These are phyloP conservation scores for Viola odorata DNA, from an alignment of 345 rosid genomes.

Conservation along the genomic window DNA sequence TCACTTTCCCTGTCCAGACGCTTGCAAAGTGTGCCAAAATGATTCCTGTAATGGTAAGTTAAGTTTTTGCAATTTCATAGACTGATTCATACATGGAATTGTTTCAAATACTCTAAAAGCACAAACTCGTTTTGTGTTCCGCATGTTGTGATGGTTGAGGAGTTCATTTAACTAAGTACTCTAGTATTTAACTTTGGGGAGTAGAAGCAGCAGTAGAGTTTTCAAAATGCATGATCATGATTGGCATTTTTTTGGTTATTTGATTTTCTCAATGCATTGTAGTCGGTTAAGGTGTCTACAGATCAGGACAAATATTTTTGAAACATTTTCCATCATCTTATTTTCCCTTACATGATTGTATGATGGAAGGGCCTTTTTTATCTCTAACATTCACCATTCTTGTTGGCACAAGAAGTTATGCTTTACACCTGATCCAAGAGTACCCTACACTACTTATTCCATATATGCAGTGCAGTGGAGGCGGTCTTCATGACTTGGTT, in stretches of 20 bases:
- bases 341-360: not conserved
- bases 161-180: too few relatives aligned
- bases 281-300: not conserved
- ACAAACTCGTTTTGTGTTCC: too few relatives aligned
- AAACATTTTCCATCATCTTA: not conserved
- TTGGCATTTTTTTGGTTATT: too few relatives aligned
- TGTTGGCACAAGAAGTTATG: not conserved
- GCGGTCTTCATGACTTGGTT: not conserved
- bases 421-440: not conserved
- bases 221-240: too few relatives aligned
- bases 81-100: too few relatives aligned
- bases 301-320: not conserved
- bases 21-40: constrained; percentile 95
- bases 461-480: not conserved
- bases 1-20: constrained; percentile 92
- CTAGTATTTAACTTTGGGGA: too few relatives aligned
- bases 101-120: too few relatives aligned
- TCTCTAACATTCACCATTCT: not conserved
- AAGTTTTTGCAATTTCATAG: constrained; percentile 14
- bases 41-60: constrained; percentile 97
- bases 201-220: too few relatives aligned
- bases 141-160: too few relatives aligned
- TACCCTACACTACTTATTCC: not conserved
- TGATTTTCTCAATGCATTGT: too few relatives aligned
- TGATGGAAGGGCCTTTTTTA: not conserved